A percentile compares a stretch with the other conserved stretches of the same genome.
Evolutionary conservation across 208 protist genomes (phyloP).

Genomic region (Tritrichomonas foetus): DNA sequence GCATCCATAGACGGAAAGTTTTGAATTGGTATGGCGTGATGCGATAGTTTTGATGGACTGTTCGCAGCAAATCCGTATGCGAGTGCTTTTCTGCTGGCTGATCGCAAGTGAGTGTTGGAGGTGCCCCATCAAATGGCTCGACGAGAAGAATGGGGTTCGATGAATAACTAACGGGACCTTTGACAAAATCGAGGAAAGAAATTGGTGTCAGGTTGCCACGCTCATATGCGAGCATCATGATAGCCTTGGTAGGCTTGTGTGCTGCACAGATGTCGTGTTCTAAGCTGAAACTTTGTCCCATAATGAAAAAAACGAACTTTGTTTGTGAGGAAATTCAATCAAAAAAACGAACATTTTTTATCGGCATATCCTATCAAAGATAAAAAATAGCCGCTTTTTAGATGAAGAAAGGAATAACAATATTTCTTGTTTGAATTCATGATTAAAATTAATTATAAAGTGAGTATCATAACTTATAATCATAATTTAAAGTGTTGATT

Average conservation of each 20-base stretch:
- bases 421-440: too few relatives aligned
- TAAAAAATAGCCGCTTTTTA: too few relatives aligned
- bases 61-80: not conserved
- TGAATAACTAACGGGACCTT: not conserved
- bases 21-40: not conserved
- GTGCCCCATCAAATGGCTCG: not conserved
- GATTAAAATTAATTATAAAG: too few relatives aligned
- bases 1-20: not conserved
- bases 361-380: too few relatives aligned
- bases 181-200: slow-evolving; percentile 19
- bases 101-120: not conserved
- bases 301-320: too few relatives aligned
- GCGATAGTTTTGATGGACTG: slow-evolving; percentile 4
- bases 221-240: not conserved
- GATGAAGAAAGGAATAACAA: too few relatives aligned
- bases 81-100: not conserved
- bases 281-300: too few relatives aligned
- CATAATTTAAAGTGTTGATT: too few relatives aligned
- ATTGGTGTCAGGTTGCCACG: not conserved
- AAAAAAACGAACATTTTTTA: too few relatives aligned
- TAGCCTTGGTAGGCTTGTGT: not conserved
- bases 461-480: too few relatives aligned
- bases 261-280: too few relatives aligned
- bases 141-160: not conserved
- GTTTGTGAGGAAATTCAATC: too few relatives aligned